These are phyloP conservation scores for Mycosphaerelloides madeirae DNA, from an alignment of 2,329 filamentous ascomycete species.

Conservation along the genomic window DNA sequence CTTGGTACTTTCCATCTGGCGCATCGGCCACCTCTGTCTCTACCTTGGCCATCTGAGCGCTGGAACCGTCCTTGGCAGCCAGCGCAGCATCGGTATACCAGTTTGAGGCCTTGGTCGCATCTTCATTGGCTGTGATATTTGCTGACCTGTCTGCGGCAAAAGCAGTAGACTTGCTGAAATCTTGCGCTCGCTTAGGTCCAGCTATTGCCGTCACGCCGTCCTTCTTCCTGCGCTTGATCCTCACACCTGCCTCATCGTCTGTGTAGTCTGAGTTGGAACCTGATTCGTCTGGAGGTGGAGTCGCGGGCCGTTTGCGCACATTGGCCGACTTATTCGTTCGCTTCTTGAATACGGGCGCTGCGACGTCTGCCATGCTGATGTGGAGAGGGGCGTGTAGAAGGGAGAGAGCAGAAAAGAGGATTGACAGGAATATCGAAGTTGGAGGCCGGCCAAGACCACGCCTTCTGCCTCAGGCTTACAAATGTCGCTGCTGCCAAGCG, in stretches of 20 bases:
- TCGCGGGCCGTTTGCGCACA: constrained; percentile 73
- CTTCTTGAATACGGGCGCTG: constrained; percentile 73
- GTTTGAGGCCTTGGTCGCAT: constrained; percentile 83
- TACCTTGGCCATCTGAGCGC: constrained; percentile 2
- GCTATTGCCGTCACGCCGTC: constrained; percentile 64
- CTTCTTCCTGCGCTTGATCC: constrained; percentile 74
- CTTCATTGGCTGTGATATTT: constrained; percentile 64
- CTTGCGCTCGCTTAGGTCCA: constrained; percentile 39
- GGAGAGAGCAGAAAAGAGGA: too few relatives aligned
- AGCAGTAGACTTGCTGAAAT: constrained; percentile 38
- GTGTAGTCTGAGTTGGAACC: constrained; percentile 62
- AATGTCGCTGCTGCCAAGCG: background rate
- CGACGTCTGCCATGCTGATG: constrained; percentile 31
- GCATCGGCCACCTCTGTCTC: constrained; percentile 50
- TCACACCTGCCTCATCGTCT: constrained; percentile 70
- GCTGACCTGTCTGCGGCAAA: constrained; percentile 57
- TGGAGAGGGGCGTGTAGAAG: background rate
- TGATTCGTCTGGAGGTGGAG: constrained; percentile 62
- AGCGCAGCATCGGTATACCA: constrained; percentile 74
- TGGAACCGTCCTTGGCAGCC: constrained; percentile 20
- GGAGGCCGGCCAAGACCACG: background rate
- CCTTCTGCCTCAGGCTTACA: constrained; percentile 3
- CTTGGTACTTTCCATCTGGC: constrained; percentile 68
- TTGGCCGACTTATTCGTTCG: constrained; percentile 71
- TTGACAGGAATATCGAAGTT: background rate